Evolutionary conservation across 1,284 basidiomycete species (phyloP).

Genomic region (Irpex rosettiformis): DNA sequence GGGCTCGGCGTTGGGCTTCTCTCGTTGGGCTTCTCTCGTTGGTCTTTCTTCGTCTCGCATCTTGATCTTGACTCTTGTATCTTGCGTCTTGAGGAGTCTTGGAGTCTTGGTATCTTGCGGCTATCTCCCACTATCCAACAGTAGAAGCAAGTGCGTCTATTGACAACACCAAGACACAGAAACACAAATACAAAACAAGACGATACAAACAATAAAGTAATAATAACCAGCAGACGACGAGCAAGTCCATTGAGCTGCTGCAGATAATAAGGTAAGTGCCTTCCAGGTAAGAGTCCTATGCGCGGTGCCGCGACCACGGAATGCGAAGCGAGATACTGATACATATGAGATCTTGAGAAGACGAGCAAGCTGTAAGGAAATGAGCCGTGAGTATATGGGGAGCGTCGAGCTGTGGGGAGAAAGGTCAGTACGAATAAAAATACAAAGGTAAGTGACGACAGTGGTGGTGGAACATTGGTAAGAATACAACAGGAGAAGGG

Average conservation of each 20-base stretch:
- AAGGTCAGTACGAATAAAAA: not conserved
- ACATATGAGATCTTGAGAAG: not conserved
- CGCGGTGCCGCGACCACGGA: too few relatives aligned
- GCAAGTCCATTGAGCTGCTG: not conserved
- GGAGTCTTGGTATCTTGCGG: not conserved
- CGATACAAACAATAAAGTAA: not conserved
- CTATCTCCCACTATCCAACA: not conserved
- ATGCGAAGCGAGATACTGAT: not conserved
- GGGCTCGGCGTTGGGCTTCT: too few relatives aligned
- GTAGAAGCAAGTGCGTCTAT: not conserved
- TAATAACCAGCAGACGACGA: not conserved
- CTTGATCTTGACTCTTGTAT: not conserved
- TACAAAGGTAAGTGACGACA: too few relatives aligned
- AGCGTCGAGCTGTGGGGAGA: not conserved
- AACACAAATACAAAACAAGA: not conserved
- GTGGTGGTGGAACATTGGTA: too few relatives aligned
- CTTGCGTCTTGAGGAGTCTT: not conserved
- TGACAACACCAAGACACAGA: not conserved
- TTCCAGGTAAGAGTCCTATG: not conserved
- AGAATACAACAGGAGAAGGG: not conserved
- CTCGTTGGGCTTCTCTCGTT: not conserved
- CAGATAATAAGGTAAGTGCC: not conserved
- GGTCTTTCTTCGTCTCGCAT: not conserved
- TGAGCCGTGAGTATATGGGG: not conserved
- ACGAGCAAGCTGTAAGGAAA: not conserved